Evolutionary conservation across 148 eudicot species (phyloP).

Genomic region (Persicaria tinctoria): DNA sequence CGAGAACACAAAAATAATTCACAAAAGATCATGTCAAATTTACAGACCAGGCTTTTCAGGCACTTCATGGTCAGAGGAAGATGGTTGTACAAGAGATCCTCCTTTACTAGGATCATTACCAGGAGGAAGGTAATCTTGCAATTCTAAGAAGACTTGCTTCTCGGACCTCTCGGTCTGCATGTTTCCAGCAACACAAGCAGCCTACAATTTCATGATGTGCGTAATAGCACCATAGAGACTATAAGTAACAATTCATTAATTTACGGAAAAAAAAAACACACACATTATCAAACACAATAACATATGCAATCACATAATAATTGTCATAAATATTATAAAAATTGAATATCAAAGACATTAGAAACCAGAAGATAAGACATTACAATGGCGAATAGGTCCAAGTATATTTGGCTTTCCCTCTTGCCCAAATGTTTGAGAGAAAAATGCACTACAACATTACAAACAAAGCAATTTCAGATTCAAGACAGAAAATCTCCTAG

Average conservation of each 20-base stretch:
- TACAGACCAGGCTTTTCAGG: slow-evolving; percentile 26
- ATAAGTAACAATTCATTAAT: neutral
- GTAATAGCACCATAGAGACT: neutral
- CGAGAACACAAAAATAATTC: slow-evolving; percentile 1
- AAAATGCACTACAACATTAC: neutral
- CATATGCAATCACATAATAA: neutral
- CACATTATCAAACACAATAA: neutral
- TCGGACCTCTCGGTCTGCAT: slow-evolving; percentile 28
- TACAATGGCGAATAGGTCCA: neutral
- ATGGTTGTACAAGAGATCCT: slow-evolving; percentile 17
- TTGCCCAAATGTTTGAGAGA: neutral
- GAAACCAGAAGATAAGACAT: neutral
- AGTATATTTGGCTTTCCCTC: neutral
- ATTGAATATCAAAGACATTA: neutral
- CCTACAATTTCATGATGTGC: slow-evolving; percentile 18
- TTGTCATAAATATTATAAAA: neutral
- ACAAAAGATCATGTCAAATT: slow-evolving; percentile 9
- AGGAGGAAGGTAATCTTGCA: slow-evolving; percentile 20
- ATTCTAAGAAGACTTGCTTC: slow-evolving; percentile 18
- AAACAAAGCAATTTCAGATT: neutral
- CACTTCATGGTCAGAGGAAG: slow-evolving; percentile 20
- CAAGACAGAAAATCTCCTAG: no score
- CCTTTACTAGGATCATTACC: slow-evolving; percentile 15
- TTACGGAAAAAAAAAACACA: no score
- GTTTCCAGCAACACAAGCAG: slow-evolving; percentile 18